Percentiles rank a stretch among this genome's conserved stretches.
These are phyloP conservation scores for Penicillium maclennaniae DNA, from an alignment of 495 filamentous ascomycete genomes.

Conservation along the genomic window DNA sequence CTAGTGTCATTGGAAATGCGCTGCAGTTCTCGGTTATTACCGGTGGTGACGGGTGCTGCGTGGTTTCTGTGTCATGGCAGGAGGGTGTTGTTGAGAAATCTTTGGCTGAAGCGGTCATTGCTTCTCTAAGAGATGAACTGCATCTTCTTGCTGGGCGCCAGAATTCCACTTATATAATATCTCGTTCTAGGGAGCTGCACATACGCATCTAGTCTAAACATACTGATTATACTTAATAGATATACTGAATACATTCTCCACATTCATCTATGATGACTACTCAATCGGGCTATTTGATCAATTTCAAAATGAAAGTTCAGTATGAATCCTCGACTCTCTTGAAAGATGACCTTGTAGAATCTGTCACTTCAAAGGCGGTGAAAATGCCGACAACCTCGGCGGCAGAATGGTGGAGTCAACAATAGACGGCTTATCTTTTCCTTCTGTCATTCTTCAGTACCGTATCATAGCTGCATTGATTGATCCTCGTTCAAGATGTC, in stretches of 20 bases:
- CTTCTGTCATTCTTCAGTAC: background rate
- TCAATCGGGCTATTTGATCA: background rate
- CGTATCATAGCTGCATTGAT: background rate
- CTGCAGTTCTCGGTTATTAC: constrained; percentile 36
- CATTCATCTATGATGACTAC: background rate
- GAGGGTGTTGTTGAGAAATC: constrained; percentile 30
- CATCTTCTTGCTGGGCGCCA: background rate
- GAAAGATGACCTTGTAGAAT: background rate
- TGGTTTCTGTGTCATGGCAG: constrained; percentile 38
- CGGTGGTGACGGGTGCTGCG: constrained; percentile 38
- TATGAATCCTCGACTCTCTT: too few species aligned
- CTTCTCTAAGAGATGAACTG: constrained; percentile 20
- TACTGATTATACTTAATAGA: background rate
- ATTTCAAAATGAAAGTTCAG: too few species aligned
- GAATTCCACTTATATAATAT: too few species aligned
- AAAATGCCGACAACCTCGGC: constrained; percentile 5
- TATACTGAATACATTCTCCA: background rate
- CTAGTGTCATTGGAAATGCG: constrained; percentile 36
- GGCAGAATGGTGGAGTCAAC: constrained; percentile 3
- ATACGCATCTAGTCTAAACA: background rate
- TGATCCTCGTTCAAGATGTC: constrained; percentile 42
- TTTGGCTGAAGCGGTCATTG: constrained; percentile 22
- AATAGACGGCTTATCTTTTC: background rate
- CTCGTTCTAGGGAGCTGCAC: background rate
- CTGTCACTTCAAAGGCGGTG: constrained; percentile 14